phyloP scores from a whole-genome alignment of 2,329 filamentous ascomycete species.

The Ciborinia camelliae region DNA sequence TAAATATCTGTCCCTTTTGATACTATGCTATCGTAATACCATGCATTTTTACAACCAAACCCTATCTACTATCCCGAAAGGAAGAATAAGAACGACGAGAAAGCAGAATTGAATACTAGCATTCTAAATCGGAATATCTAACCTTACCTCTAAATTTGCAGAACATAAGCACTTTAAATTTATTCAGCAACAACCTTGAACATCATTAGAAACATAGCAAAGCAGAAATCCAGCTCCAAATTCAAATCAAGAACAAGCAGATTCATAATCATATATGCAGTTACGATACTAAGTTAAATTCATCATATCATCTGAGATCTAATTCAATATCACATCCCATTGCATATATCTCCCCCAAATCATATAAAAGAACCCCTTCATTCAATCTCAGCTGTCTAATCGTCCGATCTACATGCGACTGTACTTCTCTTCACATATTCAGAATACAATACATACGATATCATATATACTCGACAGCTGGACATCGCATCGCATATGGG shows the following conservation, averaged over 20 bases:
- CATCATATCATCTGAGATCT: background rate
- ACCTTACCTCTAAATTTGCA: background rate
- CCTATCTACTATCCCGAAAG: background rate
- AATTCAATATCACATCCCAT: background rate
- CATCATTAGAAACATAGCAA: background rate
- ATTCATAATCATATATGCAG: background rate
- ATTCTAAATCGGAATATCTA: background rate
- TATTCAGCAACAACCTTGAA: background rate
- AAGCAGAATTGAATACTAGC: background rate
- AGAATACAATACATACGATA: background rate
- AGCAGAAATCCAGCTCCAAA: background rate
- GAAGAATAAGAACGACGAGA: background rate
- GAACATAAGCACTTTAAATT: constrained; percentile 12
- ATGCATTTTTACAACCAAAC: background rate
- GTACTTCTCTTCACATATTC: background rate
- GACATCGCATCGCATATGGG: background rate
- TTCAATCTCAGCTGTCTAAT: constrained; percentile 1
- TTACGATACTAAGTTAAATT: background rate
- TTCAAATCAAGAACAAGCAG: background rate
- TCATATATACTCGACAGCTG: background rate
- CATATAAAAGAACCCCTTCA: background rate
- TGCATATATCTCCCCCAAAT: background rate
- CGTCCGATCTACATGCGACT: constrained; percentile 6
- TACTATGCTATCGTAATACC: background rate
- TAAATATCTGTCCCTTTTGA: background rate